These are phyloP conservation scores for Apiospora aurea DNA, from an alignment of 2,329 filamentous ascomycete species.

Conservation along the genomic window DNA sequence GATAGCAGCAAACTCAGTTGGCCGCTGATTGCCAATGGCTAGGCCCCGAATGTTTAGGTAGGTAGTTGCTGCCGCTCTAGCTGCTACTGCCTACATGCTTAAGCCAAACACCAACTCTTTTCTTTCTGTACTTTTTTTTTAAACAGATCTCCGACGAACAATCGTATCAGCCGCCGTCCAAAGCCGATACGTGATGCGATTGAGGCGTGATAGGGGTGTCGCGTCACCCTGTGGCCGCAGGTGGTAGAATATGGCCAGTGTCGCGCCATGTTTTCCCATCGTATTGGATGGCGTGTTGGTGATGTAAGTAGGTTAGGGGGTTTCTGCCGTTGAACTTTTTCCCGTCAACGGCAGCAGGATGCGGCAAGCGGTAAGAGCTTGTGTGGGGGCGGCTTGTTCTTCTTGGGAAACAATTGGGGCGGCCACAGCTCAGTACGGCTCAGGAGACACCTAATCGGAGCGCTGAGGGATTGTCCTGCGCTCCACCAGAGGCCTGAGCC, in stretches of 20 bases:
- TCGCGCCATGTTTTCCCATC: neutral
- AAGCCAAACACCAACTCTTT: neutral
- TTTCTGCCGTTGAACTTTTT: neutral
- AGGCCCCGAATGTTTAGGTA: neutral
- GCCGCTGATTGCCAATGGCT: neutral
- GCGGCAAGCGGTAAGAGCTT: conserved; percentile 13
- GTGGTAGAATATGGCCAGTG: neutral
- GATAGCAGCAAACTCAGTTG: neutral
- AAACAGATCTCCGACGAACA: neutral
- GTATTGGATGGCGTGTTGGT: conserved; percentile 3
- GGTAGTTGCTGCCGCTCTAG: neutral
- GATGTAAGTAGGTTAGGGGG: neutral
- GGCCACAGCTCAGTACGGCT: neutral
- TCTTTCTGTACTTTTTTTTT: neutral
- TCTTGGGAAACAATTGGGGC: neutral
- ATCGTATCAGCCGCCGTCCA: neutral
- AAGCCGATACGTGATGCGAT: neutral
- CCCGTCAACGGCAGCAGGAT: neutral
- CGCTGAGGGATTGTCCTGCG: neutral
- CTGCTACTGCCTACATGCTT: neutral
- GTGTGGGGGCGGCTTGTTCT: neutral
- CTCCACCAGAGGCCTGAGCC: neutral
- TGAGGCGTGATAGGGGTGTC: neutral
- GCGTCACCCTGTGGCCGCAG: neutral
- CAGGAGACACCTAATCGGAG: neutral